Base-by-base conservation (phyloP, 257 asterid genomes). In the Solanum arcanum region DNA sequence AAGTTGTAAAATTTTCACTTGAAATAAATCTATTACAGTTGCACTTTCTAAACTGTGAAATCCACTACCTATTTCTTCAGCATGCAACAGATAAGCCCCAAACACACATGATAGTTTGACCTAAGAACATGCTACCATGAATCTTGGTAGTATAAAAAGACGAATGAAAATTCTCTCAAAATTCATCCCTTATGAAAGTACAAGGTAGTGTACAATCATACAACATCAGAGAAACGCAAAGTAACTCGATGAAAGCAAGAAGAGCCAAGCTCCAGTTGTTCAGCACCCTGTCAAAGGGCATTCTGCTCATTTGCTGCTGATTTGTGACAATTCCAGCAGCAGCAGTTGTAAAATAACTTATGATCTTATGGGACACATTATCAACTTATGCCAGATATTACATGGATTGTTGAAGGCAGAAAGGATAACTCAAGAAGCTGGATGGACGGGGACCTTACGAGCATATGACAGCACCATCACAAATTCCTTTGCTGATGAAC, bases 401-500 rank as follows among this genome's bases (percentile, higher is more conserved):
- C 44, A 31, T 49, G n/a, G 87, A 73, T 73, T 86, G 75, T 49
- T 62, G 72, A 73, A 33, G 84, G 81, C 81, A 73, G 27, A 42
- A 29, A 18, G 68, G 74, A 70, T 20, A 49, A 86, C 23, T 31
- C 64, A 88, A 83, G 86, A 42, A 62, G 88, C 68, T 35, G 91
- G 87, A 83, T 47, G 84, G 68, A 56, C 25, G 3, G 64, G 64
- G 12, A 84, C 86, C 83, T 91, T 89, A 78, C 92, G 94, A 66
- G 92, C 90, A 83, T 94, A 94, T 77, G 88, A 82, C 92, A 93
- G 78, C 62, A 93, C 95, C 98, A 94, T 94, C 87, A 94, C 94
- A 35, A 94, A 94, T n/a, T 94, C 95, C 91, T 91, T 94, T 3
- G 94, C 95, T 1, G 95, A 88, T 13, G 98, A 94, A 84, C 98